Evolutionary conservation across 2,329 filamentous ascomycete genomes (phyloP).

Genomic region (Arthrobotrys sinensis): DNA sequence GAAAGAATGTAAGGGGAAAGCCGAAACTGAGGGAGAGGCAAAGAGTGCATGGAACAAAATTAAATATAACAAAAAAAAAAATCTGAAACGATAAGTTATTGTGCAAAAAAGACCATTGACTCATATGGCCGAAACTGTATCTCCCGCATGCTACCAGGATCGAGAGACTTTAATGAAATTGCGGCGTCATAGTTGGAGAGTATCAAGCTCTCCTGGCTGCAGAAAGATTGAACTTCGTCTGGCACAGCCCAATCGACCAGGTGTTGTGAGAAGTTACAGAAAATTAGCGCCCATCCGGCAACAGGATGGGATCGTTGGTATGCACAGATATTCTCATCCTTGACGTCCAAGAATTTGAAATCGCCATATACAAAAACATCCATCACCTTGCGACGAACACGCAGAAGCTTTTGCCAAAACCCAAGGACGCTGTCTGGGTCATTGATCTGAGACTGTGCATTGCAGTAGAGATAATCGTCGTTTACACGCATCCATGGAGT

Average conservation of each 20-base stretch:
- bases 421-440: slow-evolving; percentile 72
- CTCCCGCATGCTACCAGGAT: neutral
- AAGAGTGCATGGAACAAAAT: no score
- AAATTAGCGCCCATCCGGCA: slow-evolving; percentile 66
- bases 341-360: slow-evolving; percentile 72
- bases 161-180: no score
- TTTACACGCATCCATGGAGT: slow-evolving; percentile 80
- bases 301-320: slow-evolving; percentile 69
- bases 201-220: neutral
- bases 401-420: slow-evolving; percentile 76
- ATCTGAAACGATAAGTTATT: neutral
- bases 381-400: slow-evolving; percentile 74
- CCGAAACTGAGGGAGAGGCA: no score
- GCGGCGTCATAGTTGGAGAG: neutral
- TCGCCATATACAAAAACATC: slow-evolving; percentile 79
- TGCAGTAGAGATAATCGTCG: slow-evolving; percentile 75
- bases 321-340: slow-evolving; percentile 73
- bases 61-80: neutral
- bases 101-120: neutral
- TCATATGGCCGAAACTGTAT: neutral
- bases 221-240: neutral
- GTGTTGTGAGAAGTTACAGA: slow-evolving; percentile 14
- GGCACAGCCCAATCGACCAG: neutral
- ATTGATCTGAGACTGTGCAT: slow-evolving; percentile 73
- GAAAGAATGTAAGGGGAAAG: no score